Evolutionary conservation across 352 stramenopile genomes (phyloP), one percentile per base, ranked within the genome.

Genomic region (Pythium phragmitis): DNA sequence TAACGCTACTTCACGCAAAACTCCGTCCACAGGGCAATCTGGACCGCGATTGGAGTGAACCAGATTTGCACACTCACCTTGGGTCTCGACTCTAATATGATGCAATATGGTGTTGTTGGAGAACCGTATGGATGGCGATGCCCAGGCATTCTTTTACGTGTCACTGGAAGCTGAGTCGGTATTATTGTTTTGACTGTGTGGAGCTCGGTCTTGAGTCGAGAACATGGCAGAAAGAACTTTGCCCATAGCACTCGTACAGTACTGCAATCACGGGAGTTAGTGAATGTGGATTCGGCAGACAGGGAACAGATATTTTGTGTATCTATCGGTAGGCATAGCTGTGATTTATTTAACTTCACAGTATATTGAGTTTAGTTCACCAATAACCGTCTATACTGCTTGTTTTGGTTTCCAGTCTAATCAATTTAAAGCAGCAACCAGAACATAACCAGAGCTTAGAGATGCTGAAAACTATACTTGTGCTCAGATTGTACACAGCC

Each of bases 1-100:
- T 52, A 47, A 8, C 43, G 54, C 42, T 60, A 60, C 54, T 60
- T 60, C 54, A 60, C 54, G 52, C 37, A 16, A 33, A 23, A 8
- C 54, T 48, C 39, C 2, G 36, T 51, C 54, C 54, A 60, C 39
- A 60, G 52, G 34, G 4, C 28, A 60, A 17, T 60, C 26, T 60
- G 21, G 28, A 43, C 41, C 11, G 12, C 41, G 14, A 60, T 60
- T 52, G 26, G 41, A 42, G 28, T 28, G 41, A 60, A 60, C 54
- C 54, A 60, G 54, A 60, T 60, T 48, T 42, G 51, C n/a, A 34
- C 51, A 47, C 51, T 47, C 3, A 39, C 34, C 1, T 3, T 13
- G 34, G 11, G 34, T 39, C 34, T 11, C 33, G 23, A 57, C 9
- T 47, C 23, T 26, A 60, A 39, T 13, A 39, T 39, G 34, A 6